Percentiles rank a stretch among this genome's conserved stretches.
phyloP scores from a whole-genome alignment of 352 stramenopile species.

The Hyaloperonospora brassicae region DNA sequence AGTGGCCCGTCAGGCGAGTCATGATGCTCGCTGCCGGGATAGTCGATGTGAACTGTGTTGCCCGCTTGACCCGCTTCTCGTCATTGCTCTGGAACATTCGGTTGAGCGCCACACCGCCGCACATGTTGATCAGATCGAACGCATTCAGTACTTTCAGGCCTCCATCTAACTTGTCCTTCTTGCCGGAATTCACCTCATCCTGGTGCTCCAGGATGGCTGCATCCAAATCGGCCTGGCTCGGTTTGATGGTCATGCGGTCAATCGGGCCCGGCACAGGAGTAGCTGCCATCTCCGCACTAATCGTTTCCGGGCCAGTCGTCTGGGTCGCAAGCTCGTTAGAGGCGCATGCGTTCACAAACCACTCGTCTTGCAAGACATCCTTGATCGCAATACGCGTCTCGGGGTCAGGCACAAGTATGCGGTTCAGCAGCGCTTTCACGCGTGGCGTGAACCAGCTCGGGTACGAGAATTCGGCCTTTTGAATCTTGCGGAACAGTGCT shows the following conservation, averaged over 20 bases:
- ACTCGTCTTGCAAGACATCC: slow-evolving; percentile 89
- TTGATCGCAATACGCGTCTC: slow-evolving; percentile 74
- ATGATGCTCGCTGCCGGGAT: slow-evolving; percentile 75
- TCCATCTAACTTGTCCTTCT: slow-evolving; percentile 58
- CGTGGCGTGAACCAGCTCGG: slow-evolving; percentile 88
- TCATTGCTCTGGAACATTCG: slow-evolving; percentile 86
- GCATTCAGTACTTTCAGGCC: slow-evolving; percentile 86
- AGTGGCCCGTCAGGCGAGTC: slow-evolving; percentile 58
- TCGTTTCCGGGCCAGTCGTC: slow-evolving; percentile 11
- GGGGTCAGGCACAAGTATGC: slow-evolving; percentile 91
- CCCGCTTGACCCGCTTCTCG: slow-evolving; percentile 79
- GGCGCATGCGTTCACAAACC: slow-evolving; percentile 68
- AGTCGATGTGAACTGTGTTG: slow-evolving; percentile 82
- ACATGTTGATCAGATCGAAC: slow-evolving; percentile 91
- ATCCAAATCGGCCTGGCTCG: slow-evolving; percentile 77
- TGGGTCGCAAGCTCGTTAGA: slow-evolving; percentile 23
- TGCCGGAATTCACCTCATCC: slow-evolving; percentile 58
- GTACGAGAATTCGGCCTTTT: slow-evolving; percentile 93
- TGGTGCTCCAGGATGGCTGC: slow-evolving; percentile 75
- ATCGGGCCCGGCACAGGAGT: slow-evolving; percentile 13
- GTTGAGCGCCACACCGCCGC: slow-evolving; percentile 86
- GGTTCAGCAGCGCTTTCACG: slow-evolving; percentile 85
- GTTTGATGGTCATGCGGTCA: slow-evolving; percentile 64
- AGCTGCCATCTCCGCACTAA: slow-evolving; percentile 15
- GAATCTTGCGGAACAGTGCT: slow-evolving; percentile 95